These are phyloP conservation scores for Chytriomyces sp. DNA, from an alignment of 192 early-diverging fungal genomes.

Conservation along the genomic window DNA sequence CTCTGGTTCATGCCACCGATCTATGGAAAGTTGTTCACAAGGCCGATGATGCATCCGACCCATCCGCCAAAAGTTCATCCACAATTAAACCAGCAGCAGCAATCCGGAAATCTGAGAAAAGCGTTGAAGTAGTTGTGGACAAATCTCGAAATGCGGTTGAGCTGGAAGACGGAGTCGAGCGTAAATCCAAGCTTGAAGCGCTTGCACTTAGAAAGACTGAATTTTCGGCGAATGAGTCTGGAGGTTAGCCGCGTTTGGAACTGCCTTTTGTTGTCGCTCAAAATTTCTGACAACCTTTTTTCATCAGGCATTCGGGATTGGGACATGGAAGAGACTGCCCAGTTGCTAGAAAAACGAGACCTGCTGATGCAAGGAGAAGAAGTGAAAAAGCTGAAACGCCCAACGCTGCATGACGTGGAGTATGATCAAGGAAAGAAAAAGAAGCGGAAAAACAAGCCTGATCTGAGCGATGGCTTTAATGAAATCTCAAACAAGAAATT, in stretches of 20 bases:
- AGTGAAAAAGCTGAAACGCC: slow-evolving; percentile 16
- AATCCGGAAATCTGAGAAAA: neutral
- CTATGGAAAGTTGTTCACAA: slow-evolving; percentile 9
- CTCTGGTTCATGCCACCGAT: slow-evolving; percentile 12
- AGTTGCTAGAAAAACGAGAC: slow-evolving; percentile 23
- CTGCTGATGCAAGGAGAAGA: slow-evolving; percentile 5
- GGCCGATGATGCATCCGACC: neutral
- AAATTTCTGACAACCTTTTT: neutral
- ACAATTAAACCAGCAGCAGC: neutral
- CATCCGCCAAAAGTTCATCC: neutral
- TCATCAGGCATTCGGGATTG: slow-evolving; percentile 4
- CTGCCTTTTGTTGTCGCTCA: neutral
- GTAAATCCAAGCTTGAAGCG: neutral
- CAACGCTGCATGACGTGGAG: slow-evolving; percentile 28
- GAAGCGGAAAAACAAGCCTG: slow-evolving; percentile 20
- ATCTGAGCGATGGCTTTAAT: neutral
- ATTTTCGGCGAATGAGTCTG: slow-evolving; percentile 5
- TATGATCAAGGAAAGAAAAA: slow-evolving; percentile 40
- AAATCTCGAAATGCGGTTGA: slow-evolving; percentile 1
- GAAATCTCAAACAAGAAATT: slow-evolving; percentile 3
- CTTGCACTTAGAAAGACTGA: neutral
- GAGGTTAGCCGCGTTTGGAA: neutral
- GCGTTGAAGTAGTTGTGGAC: slow-evolving; percentile 6
- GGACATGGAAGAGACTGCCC: slow-evolving; percentile 20
- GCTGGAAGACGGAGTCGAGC: neutral